Conservation (phyloP, 345 rosid genomes). For the Citrus inodora region DNA sequence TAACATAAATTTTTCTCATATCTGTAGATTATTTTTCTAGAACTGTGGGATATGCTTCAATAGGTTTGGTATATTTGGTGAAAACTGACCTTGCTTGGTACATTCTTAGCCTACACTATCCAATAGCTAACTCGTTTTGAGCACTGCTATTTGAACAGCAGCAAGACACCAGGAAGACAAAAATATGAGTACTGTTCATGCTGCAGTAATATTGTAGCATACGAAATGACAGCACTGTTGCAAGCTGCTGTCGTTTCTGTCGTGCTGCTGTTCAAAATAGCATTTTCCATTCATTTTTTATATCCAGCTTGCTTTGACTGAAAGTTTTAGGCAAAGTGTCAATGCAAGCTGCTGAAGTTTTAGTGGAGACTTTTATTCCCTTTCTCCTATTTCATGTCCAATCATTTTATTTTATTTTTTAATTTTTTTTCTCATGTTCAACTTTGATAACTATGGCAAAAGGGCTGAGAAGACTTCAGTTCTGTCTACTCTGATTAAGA, state of each 20-base stretch:
- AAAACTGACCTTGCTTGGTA: not conserved
- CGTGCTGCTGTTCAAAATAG: too few relatives aligned
- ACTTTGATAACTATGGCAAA: conserved; percentile 5
- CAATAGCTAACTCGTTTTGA: not conserved
- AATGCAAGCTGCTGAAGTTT: not conserved
- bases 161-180: too few relatives aligned
- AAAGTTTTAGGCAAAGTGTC: not conserved
- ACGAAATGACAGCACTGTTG: too few relatives aligned
- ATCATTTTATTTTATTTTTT: not conserved
- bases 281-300: too few relatives aligned
- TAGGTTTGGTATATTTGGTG: not conserved
- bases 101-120: not conserved
- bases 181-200: too few relatives aligned
- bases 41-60: not conserved
- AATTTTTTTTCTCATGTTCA: not conserved
- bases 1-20: not conserved
- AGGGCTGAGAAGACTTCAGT: conserved; percentile 68
- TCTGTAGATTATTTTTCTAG: not conserved
- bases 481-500: conserved; percentile 76
- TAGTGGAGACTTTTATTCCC: not conserved
- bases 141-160: too few relatives aligned
- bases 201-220: too few relatives aligned
- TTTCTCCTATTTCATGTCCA: not conserved
- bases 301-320: not conserved
- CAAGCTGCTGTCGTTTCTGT: too few relatives aligned